Base-by-base conservation (phyloP, 345 rosid genomes). In the Mercurialis annua region DNA sequence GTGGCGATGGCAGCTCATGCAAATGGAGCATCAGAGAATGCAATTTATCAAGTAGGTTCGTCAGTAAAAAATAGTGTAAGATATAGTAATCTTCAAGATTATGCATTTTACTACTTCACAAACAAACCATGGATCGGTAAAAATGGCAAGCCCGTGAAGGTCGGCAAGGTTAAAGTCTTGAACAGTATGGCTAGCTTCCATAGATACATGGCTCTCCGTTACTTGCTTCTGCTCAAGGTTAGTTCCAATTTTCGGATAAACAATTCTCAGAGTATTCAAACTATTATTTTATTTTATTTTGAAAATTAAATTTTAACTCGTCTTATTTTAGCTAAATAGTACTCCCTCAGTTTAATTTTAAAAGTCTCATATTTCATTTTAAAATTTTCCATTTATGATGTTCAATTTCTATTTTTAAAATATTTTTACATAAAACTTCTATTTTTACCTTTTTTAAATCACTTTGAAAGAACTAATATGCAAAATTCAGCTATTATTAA, bases 41-140 rank as follows among this genome's bases (percentile, higher is more conserved):
- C 65, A 47, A 87, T 94, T 53, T 91, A 91, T 31, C 99, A 94
- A 14, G 80, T 94, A 40, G 89, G 96, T 4, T 91, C 97, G 0
- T 91, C 97, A 0, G n/a, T 73, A 1, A 79, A 79, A 62, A 84
- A 87, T 58, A 91, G 94, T 0, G 0, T 89, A 11, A 81, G 9
- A 65, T 82, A 82, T 73, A 0, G 1, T 0, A 34, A 72, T 21
- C 76, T 93, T 56, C 83, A 81, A 33, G 80, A 86, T 38, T 65
- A 58, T 38, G 91, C 76, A 0, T 64, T 72, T 24, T 36, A 12
- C 0, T 86, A 87, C 81, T 94, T 94, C 75, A 68, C 80, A 6
- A 69, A 66, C 40, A 88, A 85, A 31, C 97, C 99, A 8, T 91
- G 96, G 97, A 77, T 80, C 44, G 78, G 85, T 59, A 91, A 94